Evolutionary conservation across 768 basidiomycete genomes (phyloP).

Genomic region (Tremella fuciformis): DNA sequence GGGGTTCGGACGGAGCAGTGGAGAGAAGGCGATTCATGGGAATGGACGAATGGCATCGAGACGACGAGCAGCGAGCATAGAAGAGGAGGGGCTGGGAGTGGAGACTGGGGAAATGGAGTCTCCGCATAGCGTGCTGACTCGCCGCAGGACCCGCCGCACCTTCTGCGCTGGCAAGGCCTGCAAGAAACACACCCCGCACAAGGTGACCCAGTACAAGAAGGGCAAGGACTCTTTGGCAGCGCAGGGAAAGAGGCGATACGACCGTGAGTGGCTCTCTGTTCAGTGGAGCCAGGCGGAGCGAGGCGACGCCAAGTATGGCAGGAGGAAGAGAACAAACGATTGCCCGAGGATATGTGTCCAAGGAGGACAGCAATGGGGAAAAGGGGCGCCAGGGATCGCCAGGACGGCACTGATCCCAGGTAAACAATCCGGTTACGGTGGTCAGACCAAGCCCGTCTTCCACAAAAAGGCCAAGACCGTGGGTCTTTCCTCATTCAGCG

Average conservation of each 20-base stretch:
- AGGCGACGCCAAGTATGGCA: not conserved
- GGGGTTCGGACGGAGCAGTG: constrained; percentile 6
- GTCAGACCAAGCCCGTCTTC: constrained; percentile 99
- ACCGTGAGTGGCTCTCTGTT: constrained; percentile 74
- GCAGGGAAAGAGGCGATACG: constrained; percentile 99
- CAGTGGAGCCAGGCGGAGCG: not conserved
- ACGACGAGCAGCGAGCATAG: not conserved
- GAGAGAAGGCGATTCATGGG: constrained; percentile 32
- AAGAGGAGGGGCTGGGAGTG: constrained; percentile 2
- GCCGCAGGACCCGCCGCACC: constrained; percentile 81
- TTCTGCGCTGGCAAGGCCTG: constrained; percentile 50
- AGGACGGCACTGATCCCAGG: constrained; percentile 18
- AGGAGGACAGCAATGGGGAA: too few species aligned
- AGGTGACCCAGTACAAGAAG: constrained; percentile 99
- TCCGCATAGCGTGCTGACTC: constrained; percentile 9
- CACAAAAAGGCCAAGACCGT: constrained; percentile 84
- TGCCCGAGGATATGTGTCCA: too few species aligned
- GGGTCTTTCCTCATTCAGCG: constrained; percentile 16
- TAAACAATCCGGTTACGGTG: constrained; percentile 74
- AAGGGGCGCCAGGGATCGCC: too few species aligned
- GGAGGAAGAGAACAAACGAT: too few species aligned
- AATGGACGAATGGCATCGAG: constrained; percentile 24
- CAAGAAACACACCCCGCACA: constrained; percentile 71
- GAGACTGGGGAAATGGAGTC: too few species aligned
- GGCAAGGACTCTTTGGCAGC: constrained; percentile 97